phyloP scores from a whole-genome alignment of 257 asterid species.

The Lycium ferocissimum region DNA sequence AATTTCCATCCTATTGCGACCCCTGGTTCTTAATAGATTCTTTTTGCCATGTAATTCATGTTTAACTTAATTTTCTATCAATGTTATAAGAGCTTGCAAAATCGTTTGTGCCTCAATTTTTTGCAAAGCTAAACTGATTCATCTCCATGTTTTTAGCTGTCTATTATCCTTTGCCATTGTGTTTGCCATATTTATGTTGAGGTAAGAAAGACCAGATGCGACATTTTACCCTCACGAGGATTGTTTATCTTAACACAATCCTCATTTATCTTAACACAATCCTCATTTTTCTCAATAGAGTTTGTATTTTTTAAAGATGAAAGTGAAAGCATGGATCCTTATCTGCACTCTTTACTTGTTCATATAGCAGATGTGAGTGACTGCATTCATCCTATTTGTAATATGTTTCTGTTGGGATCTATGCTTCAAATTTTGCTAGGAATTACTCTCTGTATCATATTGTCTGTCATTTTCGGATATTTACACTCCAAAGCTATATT shows the following conservation, averaged over 20 bases:
- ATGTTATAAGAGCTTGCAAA: background rate
- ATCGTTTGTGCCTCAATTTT: background rate
- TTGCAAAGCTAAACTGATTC: background rate
- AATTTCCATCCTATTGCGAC: background rate
- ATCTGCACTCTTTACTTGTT: background rate
- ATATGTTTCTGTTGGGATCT: slow-evolving; percentile 13
- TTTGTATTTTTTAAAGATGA: background rate
- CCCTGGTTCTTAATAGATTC: background rate
- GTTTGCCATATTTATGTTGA: background rate
- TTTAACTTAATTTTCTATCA: background rate
- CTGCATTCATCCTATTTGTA: background rate
- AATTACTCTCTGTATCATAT: slow-evolving; percentile 14
- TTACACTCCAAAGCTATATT: slow-evolving; percentile 22
- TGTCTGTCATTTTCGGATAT: background rate
- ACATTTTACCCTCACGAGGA: background rate
- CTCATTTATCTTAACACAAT: background rate
- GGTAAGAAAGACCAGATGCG: background rate
- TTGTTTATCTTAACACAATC: background rate
- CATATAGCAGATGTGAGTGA: background rate
- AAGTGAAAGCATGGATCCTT: slow-evolving; percentile 12
- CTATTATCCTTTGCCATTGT: slow-evolving; percentile 21
- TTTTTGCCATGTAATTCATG: background rate
- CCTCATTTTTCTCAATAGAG: background rate
- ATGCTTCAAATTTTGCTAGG: slow-evolving; percentile 22
- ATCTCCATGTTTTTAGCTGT: background rate